A percentile compares a stretch with the other conserved stretches of the same genome.
phyloP scores from a whole-genome alignment of 2,329 filamentous ascomycete species.

The Colletotrichum liaoningense region DNA sequence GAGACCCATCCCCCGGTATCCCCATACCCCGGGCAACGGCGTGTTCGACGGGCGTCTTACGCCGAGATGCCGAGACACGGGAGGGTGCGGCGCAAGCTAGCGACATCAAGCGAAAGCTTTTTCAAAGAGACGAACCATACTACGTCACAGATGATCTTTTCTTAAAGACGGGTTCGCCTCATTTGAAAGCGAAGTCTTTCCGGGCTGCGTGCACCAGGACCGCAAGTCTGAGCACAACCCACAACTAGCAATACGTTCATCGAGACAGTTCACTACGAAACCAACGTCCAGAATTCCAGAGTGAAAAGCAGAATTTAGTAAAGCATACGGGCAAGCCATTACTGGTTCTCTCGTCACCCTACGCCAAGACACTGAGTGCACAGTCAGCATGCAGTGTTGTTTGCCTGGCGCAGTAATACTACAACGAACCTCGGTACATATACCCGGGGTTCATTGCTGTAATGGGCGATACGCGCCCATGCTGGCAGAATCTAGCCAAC shows the following conservation, averaged over 20 bases:
- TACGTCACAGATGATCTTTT: not conserved
- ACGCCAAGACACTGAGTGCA: not conserved
- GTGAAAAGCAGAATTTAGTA: not conserved
- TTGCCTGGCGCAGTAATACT: not conserved
- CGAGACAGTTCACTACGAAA: not conserved
- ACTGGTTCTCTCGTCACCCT: not conserved
- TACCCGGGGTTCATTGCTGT: not conserved
- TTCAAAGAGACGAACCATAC: not conserved
- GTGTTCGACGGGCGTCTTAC: not conserved
- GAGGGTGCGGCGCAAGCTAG: not conserved
- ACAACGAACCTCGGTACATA: not conserved
- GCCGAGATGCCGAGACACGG: not conserved
- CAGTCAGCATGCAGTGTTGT: not conserved
- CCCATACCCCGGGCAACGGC: slow-evolving; percentile 3
- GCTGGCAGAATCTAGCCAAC: not conserved
- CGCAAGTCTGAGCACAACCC: too few species aligned
- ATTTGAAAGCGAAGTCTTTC: not conserved
- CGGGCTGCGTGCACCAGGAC: too few species aligned
- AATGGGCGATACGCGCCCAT: not conserved
- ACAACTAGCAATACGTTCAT: not conserved
- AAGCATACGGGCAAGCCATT: not conserved
- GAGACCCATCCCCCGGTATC: not conserved
- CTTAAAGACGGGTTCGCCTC: not conserved
- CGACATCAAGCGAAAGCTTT: not conserved
- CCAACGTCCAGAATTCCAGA: not conserved